Percentiles rank a stretch among this genome's conserved stretches.
Evolutionary conservation across 177 flowering plant species (phyloP).

Genomic region (Vitis hybrid): DNA sequence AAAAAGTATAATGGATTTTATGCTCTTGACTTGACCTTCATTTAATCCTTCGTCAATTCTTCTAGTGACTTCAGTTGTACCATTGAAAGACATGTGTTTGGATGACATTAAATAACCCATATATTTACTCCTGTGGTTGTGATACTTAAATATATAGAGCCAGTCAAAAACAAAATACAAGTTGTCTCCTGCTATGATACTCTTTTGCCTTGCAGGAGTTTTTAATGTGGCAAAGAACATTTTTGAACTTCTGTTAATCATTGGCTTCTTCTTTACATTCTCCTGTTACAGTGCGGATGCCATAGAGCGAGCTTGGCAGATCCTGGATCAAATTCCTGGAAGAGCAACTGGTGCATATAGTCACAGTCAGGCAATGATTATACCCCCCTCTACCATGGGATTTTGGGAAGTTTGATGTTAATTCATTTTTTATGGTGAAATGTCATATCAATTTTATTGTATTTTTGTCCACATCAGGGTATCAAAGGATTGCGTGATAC

Average conservation of each 20-base stretch:
- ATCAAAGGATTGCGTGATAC: constrained; percentile 89
- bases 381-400: neutral
- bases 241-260: neutral
- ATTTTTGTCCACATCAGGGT: constrained; percentile 48
- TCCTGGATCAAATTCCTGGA: constrained; percentile 89
- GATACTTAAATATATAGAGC: neutral
- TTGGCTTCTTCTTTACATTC: constrained; percentile 1
- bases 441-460: neutral
- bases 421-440: neutral
- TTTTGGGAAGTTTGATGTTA: neutral
- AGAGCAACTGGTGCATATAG: constrained; percentile 95
- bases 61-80: neutral
- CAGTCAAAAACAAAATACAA: neutral
- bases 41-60: neutral
- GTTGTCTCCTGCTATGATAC: neutral
- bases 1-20: neutral
- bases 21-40: neutral
- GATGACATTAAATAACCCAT: neutral
- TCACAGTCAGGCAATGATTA: constrained; percentile 84
- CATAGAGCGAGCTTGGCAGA: constrained; percentile 76
- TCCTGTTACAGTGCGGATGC: constrained; percentile 63
- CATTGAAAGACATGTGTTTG: too few species aligned
- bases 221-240: neutral
- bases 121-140: neutral
- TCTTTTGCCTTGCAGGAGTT: neutral